phyloP scores from a whole-genome alignment of 179 eudicot species.

The Silene vulgaris region DNA sequence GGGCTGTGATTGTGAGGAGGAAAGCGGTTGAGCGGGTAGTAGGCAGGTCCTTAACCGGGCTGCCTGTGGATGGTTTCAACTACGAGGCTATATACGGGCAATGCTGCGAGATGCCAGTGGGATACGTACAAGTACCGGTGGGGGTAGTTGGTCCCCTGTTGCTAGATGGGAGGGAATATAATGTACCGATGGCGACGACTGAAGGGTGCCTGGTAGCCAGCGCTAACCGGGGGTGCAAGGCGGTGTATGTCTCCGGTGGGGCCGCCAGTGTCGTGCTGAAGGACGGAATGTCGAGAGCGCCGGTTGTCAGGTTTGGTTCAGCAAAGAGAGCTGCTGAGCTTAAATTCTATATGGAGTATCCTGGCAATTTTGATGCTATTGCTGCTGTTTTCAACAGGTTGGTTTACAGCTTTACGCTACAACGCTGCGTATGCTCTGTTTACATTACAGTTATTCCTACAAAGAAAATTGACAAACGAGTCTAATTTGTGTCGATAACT shows the following conservation, averaged over 20 bases:
- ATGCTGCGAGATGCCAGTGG: constrained; percentile 28
- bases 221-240: constrained; percentile 37
- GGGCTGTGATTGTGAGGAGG: constrained; percentile 25
- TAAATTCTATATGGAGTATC: constrained; percentile 33
- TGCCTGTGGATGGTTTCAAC: constrained; percentile 29
- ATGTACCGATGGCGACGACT: constrained; percentile 35
- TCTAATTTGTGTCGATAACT: too few species aligned
- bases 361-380: constrained; percentile 23
- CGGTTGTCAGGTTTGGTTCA: constrained; percentile 30
- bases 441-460: background rate
- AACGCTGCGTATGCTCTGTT: background rate
- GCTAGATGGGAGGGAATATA: constrained; percentile 24
- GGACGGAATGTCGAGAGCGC: constrained; percentile 37
- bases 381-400: constrained; percentile 31
- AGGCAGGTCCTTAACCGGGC: constrained; percentile 24
- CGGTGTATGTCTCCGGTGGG: constrained; percentile 30
- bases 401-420: background rate
- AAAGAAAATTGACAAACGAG: too few species aligned
- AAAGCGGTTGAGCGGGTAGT: constrained; percentile 19
- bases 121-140: constrained; percentile 35
- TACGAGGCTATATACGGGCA: constrained; percentile 29
- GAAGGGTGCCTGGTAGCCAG: constrained; percentile 38
- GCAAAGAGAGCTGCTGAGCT: constrained; percentile 32
- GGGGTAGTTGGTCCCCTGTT: constrained; percentile 32
- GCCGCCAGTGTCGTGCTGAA: constrained; percentile 24